Conservation (phyloP, 1,284 basidiomycete species). For the Peniophora sp. region DNA sequence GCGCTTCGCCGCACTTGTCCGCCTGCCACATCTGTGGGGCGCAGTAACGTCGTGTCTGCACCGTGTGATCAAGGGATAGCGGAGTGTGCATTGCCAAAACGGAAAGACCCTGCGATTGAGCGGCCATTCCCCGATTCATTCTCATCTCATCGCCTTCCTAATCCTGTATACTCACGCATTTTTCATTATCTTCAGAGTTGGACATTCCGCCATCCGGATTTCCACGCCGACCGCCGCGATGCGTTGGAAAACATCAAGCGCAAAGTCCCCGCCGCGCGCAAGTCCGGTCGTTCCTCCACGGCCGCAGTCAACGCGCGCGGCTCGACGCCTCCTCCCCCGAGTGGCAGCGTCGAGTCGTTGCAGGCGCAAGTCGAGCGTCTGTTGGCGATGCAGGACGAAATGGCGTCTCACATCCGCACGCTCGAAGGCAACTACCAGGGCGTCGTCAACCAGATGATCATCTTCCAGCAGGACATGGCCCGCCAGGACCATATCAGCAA, state of each 20-base stretch:
- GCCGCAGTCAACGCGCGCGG: conserved; percentile 16
- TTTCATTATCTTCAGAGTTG: conserved; percentile 50
- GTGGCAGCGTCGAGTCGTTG: conserved; percentile 28
- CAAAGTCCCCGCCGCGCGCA: conserved; percentile 75
- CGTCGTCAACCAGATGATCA: conserved; percentile 76
- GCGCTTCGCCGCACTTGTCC: background rate
- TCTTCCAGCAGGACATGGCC: conserved; percentile 78
- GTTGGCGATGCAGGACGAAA: conserved; percentile 48
- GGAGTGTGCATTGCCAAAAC: no score
- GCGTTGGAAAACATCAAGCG: conserved; percentile 92
- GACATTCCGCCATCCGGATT: conserved; percentile 96
- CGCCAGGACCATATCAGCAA: conserved; percentile 84
- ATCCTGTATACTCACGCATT: no score
- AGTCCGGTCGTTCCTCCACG: conserved; percentile 25
- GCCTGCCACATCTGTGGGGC: background rate
- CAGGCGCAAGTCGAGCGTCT: conserved; percentile 46
- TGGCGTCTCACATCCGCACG: conserved; percentile 50
- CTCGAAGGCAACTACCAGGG: conserved; percentile 73
- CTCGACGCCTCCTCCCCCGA: conserved; percentile 14
- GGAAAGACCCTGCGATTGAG: no score
- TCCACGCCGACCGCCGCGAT: conserved; percentile 79
- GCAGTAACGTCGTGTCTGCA: background rate
- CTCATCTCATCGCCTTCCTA: background rate
- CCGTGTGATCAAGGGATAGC: no score
- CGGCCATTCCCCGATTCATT: background rate